Evolutionary conservation across 805 yeast species (phyloP).

Genomic region (Monosporozyma solicola): DNA sequence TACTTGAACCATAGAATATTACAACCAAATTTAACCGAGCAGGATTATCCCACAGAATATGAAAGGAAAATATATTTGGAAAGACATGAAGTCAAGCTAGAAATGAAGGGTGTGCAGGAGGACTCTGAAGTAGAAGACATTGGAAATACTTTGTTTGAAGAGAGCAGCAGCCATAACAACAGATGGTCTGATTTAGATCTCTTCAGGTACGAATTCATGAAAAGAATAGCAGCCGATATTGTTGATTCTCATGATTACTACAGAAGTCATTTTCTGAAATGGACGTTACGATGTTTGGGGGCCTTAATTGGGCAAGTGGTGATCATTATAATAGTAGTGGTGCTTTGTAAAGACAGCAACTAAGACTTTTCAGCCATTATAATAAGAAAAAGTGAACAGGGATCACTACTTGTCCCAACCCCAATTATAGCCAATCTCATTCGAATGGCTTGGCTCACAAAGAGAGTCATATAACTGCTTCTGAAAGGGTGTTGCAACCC

Average conservation of each 20-base stretch:
- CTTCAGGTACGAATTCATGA: constrained; percentile 6
- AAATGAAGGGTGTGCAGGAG: background rate
- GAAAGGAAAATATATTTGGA: constrained; percentile 11
- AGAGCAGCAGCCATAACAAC: background rate
- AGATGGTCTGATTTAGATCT: background rate
- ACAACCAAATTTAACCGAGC: constrained; percentile 14
- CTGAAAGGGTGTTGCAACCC: background rate
- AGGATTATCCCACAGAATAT: constrained; percentile 24
- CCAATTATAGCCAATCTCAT: no score
- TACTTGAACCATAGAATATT: constrained; percentile 16
- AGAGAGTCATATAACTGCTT: background rate
- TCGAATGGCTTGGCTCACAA: background rate
- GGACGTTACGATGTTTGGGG: constrained; percentile 10
- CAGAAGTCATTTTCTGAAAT: constrained; percentile 9
- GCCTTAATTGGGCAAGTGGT: constrained; percentile 3
- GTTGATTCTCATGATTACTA: constrained; percentile 10
- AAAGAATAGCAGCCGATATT: constrained; percentile 10
- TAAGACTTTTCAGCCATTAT: background rate
- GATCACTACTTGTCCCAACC: no score
- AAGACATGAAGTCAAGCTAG: constrained; percentile 1
- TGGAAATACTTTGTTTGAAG: background rate
- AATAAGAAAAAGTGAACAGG: no score
- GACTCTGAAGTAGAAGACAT: background rate
- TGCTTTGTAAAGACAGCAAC: background rate
- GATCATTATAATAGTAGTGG: background rate